These are phyloP conservation scores for Fusarium tuaranense DNA, from an alignment of 2,329 filamentous ascomycete species.

Conservation along the genomic window DNA sequence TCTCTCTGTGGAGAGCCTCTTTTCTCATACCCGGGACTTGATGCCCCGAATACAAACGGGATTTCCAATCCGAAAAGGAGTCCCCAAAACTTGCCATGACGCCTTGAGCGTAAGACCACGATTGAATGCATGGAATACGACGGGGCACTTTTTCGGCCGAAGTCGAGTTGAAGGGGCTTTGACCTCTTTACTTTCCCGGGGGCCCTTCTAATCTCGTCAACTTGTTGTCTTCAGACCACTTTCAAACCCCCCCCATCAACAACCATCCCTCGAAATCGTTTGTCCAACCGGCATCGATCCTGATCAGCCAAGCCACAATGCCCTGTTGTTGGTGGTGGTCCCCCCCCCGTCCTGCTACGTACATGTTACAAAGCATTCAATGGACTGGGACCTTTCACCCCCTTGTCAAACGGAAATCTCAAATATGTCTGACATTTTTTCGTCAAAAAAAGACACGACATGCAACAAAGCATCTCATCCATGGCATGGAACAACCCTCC, in stretches of 20 bases:
- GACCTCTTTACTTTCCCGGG: conserved; percentile 17
- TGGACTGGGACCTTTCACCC: neutral
- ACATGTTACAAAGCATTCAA: conserved; percentile 4
- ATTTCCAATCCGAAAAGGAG: neutral
- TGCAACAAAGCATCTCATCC: neutral
- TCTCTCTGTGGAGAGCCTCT: conserved; percentile 10
- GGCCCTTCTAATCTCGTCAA: conserved; percentile 18
- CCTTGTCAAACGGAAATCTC: conserved; percentile 27
- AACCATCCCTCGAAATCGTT: neutral
- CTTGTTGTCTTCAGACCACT: conserved; percentile 3
- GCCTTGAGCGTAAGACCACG: neutral
- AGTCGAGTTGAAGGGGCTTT: neutral
- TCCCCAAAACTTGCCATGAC: neutral
- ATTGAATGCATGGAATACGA: neutral
- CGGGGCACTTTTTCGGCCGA: neutral
- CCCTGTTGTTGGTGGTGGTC: neutral
- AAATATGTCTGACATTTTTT: conserved; percentile 31
- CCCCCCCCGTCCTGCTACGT: neutral
- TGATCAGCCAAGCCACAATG: conserved; percentile 3
- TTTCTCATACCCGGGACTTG: conserved; percentile 20
- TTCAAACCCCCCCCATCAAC: conserved; percentile 6
- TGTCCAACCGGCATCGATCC: conserved; percentile 23
- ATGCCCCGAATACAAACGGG: conserved; percentile 4
- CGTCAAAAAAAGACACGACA: neutral
- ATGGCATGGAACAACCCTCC: neutral